phyloP scores from a whole-genome alignment of 2,329 filamentous ascomycete genomes.

The Aspergillus japonicus region DNA sequence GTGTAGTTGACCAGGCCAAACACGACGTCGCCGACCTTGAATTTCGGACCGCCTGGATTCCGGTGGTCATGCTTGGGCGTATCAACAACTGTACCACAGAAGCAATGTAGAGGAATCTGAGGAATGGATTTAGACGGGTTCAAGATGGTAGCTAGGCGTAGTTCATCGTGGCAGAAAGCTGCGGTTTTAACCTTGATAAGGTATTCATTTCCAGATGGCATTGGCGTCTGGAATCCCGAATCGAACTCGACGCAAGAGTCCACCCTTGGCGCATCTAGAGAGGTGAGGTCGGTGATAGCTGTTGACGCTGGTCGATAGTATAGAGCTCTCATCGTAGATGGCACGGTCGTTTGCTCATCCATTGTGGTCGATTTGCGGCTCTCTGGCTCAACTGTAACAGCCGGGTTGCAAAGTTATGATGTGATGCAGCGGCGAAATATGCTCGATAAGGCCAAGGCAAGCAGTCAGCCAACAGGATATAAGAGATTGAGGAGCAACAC shows the following conservation, averaged over 20 bases:
- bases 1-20: constrained; percentile 39
- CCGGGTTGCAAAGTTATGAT: background rate
- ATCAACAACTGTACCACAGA: constrained; percentile 41
- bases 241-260: constrained; percentile 35
- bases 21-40: constrained; percentile 42
- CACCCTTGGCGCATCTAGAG: constrained; percentile 17
- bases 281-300: constrained; percentile 11
- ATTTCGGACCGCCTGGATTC: constrained; percentile 34
- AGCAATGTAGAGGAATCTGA: constrained; percentile 42
- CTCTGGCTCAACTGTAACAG: constrained; percentile 17
- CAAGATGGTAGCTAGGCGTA: constrained; percentile 26
- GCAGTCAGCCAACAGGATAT: background rate
- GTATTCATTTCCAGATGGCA: constrained; percentile 38
- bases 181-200: constrained; percentile 42
- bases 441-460: background rate
- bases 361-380: constrained; percentile 30
- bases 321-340: constrained; percentile 40
- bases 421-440: background rate
- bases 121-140: constrained; percentile 31
- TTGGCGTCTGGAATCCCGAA: constrained; percentile 37
- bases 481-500: background rate
- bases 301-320: constrained; percentile 33
- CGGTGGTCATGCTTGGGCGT: constrained; percentile 33
- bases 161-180: constrained; percentile 41
- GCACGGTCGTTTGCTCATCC: constrained; percentile 38